Conservation (phyloP, 352 stramenopile genomes). For the Pythium brachiatum region DNA sequence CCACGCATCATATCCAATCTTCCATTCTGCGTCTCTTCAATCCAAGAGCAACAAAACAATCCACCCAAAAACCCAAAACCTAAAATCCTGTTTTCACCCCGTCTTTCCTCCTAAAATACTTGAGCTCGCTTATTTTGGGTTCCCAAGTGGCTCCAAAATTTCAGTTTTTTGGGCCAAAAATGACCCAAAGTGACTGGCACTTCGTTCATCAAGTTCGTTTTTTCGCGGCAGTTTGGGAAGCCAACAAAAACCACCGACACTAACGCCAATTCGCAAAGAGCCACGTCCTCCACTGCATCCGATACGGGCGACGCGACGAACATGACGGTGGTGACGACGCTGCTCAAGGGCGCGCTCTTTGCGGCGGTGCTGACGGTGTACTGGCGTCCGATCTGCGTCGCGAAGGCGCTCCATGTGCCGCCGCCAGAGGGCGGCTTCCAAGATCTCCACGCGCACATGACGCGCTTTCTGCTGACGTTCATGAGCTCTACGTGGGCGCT, state of each 20-base stretch:
- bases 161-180: slow-evolving; percentile 1
- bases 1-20: neutral
- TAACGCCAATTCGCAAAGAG: no score
- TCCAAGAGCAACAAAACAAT: neutral
- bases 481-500: slow-evolving; percentile 47
- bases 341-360: slow-evolving; percentile 41
- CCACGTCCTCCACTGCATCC: neutral
- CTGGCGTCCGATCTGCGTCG: slow-evolving; percentile 42
- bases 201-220: slow-evolving; percentile 2
- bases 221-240: slow-evolving; percentile 1
- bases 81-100: neutral
- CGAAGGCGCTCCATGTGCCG: slow-evolving; percentile 30
- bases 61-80: neutral
- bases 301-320: neutral
- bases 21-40: neutral
- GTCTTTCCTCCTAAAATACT: neutral
- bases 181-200: slow-evolving; percentile 1
- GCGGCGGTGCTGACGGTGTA: slow-evolving; percentile 45
- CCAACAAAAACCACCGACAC: neutral
- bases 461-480: slow-evolving; percentile 60
- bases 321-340: slow-evolving; percentile 18
- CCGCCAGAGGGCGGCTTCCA: slow-evolving; percentile 34
- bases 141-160: neutral
- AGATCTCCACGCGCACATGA: slow-evolving; percentile 33
- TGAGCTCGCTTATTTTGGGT: neutral